Percentiles rank a stretch among this genome's conserved stretches.
Conservation (phyloP, 192 early-diverging fungal genomes). For the Mortierella claussenii region DNA sequence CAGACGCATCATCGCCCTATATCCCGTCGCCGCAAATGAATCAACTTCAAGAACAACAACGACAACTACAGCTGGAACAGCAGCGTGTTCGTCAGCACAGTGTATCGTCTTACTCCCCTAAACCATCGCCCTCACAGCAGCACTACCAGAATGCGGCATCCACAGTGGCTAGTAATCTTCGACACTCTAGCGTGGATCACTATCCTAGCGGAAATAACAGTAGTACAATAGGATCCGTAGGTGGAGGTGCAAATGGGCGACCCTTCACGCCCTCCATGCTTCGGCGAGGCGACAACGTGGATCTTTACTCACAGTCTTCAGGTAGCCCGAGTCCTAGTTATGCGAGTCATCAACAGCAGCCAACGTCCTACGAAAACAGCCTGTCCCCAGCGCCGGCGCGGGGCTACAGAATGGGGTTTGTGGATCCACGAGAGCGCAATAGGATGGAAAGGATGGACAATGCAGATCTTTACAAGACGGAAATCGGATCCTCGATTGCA, state of each 20-base stretch:
- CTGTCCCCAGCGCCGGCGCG: conserved; percentile 15
- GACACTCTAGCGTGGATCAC: conserved; percentile 10
- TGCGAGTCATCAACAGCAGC: conserved; percentile 22
- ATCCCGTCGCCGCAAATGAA: conserved; percentile 30
- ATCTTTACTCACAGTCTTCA: conserved; percentile 7
- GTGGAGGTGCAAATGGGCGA: conserved; percentile 5
- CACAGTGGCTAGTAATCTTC: conserved; percentile 10
- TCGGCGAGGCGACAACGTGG: conserved; percentile 15
- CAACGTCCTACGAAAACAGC: conserved; percentile 27
- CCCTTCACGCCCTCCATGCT: conserved; percentile 33
- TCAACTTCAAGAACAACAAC: conserved; percentile 48
- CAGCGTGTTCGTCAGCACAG: conserved; percentile 33
- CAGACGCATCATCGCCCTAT: conserved; percentile 34
- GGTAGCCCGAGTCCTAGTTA: conserved; percentile 30
- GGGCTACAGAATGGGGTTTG: conserved; percentile 33
- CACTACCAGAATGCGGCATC: conserved; percentile 24
- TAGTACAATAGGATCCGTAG: no score
- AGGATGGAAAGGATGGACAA: conserved; percentile 34
- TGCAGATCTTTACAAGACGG: conserved; percentile 37
- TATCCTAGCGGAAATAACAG: background rate
- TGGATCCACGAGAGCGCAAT: conserved; percentile 29
- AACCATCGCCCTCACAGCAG: conserved; percentile 27
- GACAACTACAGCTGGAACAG: conserved; percentile 44
- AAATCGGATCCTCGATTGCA: conserved; percentile 8
- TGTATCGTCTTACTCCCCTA: conserved; percentile 12